Conservation (phyloP, 164 flowering plant species). For the Aristolochia californica region DNA sequence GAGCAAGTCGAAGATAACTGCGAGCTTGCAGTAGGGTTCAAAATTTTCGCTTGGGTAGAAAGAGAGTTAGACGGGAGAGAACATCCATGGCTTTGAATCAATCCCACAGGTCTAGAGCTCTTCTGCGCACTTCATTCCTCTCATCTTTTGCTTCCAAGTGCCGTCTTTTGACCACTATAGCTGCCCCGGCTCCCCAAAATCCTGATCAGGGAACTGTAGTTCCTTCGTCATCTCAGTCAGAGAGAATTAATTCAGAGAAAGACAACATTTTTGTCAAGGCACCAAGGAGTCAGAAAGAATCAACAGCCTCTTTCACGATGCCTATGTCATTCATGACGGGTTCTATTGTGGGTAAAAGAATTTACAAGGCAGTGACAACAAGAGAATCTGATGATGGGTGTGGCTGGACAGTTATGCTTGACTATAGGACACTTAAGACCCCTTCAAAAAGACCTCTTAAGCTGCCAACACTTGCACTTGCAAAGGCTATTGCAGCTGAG, state of each 20-base stretch:
- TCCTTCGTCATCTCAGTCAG: not conserved
- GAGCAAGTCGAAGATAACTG: too few species aligned
- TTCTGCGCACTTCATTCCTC: too few species aligned
- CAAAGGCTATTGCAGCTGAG: constrained; percentile 89
- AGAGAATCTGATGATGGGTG: constrained; percentile 80
- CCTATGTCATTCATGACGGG: constrained; percentile 97
- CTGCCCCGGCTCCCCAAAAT: too few species aligned
- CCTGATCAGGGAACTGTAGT: too few species aligned
- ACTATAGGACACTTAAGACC: constrained; percentile 84
- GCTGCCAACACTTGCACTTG: constrained; percentile 66
- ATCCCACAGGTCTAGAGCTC: too few species aligned
- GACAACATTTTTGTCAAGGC: constrained; percentile 5
- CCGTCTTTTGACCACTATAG: too few species aligned
- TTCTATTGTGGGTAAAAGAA: constrained; percentile 78
- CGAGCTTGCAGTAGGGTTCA: too few species aligned
- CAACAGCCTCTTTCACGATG: constrained; percentile 45
- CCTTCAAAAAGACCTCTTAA: constrained; percentile 80
- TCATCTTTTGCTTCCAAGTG: too few species aligned
- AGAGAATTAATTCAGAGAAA: not conserved
- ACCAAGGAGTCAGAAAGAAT: not conserved
- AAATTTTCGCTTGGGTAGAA: too few species aligned
- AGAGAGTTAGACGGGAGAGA: too few species aligned
- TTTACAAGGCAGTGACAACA: constrained; percentile 68
- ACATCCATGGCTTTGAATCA: too few species aligned
- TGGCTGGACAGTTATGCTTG: constrained; percentile 91